Conservation (phyloP, 164 flowering plant species). For the Annona squamosa region DNA sequence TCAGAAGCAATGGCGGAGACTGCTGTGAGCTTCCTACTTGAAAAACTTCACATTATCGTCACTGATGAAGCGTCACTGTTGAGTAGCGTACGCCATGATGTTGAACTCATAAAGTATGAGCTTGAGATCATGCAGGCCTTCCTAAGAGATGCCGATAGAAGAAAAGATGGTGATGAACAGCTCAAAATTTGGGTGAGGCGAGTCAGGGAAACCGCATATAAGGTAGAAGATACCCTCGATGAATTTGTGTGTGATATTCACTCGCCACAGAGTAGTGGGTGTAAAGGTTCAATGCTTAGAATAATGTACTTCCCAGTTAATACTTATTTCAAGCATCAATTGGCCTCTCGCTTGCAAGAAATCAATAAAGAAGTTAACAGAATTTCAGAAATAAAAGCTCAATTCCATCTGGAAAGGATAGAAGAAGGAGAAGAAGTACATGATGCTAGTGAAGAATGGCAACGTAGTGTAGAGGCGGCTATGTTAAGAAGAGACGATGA, state of each 20-base stretch:
- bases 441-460: neutral
- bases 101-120: too few relatives aligned
- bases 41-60: too few relatives aligned
- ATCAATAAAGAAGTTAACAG: neutral
- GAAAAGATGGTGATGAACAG: too few relatives aligned
- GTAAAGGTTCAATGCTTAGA: neutral
- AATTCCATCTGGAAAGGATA: neutral
- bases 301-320: neutral
- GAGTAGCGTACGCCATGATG: too few relatives aligned
- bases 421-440: neutral
- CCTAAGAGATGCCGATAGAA: too few relatives aligned
- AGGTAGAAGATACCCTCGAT: neutral
- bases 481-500: conserved; percentile 17
- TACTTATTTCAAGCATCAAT: neutral
- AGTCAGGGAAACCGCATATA: neutral
- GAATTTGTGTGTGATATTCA: neutral
- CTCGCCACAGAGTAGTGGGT: neutral
- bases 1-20: too few relatives aligned
- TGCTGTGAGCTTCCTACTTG: too few relatives aligned
- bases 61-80: too few relatives aligned
- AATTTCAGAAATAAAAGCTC: conserved; percentile 1
- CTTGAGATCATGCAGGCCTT: too few relatives aligned
- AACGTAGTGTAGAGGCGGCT: neutral
- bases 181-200: too few relatives aligned
- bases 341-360: neutral